Base-by-base conservation (phyloP, 495 filamentous ascomycete genomes). In the Aspergillus taichungensis region DNA sequence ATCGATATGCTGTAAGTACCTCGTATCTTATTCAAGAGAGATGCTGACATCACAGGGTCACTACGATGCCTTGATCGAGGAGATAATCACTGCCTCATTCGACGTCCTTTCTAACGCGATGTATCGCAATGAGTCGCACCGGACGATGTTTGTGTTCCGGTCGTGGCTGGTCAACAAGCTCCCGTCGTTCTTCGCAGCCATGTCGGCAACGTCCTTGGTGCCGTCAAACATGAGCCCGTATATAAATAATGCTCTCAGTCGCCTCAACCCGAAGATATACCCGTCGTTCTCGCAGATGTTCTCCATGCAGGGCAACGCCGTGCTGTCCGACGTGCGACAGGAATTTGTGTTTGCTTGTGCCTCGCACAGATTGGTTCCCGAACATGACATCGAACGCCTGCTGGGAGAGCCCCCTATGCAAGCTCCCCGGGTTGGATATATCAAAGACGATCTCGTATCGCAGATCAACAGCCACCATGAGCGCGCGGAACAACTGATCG, bases 141-240 rank as follows among this genome's bases (percentile, higher is more conserved):
- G 83, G 43, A 79, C 76, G 1, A 83, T 85, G 52, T 83, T 87
- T 44, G 57, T 91, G n/a, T 77, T 95, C 46, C 82, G 88, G 37
- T 92, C 88, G 8, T 98, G 92, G 56, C 73, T 97, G 4, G 84
- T 92, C 46, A 97, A 98, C 69, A 95, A 95, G 60, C 68, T 97
- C 3, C 92, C 94, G 0, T 55, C 84, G 6, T 81, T 96, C 13
- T 71, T 98, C 8, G 69, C 74, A 8, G 76, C 79, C 24, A 75
- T 94, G 43, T 54, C 72, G 6, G 61, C 64, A 6, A 71, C 77
- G 5, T 71, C 79, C 6, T 87, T 85, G 63, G 69, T 78, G 5
- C 76, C 80, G 0, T 66, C 89, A 34, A 78, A 83, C 6, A 63
- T 85, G 38, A 86, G 92, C 56, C 67, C 80, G 46, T 94, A 85